Evolutionary conservation across 768 basidiomycete genomes (phyloP).

Genomic region (Pleurotus tuoliensis): DNA sequence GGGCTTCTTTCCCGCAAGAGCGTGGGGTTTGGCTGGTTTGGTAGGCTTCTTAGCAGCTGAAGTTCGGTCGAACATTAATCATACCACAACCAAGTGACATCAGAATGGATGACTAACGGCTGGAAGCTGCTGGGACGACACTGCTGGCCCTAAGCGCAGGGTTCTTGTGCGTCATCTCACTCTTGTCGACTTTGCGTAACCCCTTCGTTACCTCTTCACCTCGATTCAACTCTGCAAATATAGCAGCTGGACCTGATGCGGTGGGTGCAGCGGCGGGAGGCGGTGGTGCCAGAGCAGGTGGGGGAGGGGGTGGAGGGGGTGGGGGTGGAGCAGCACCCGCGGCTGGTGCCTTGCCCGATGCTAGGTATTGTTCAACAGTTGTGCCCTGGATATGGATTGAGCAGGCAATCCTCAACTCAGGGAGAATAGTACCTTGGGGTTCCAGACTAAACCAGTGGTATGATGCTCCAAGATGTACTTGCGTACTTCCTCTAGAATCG

Average conservation of each 20-base stretch:
- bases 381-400: conserved; percentile 41
- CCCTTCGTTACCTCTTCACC: conserved; percentile 89
- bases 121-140: conserved; percentile 35
- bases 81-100: no score
- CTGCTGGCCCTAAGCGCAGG: conserved; percentile 75
- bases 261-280: conserved; percentile 32
- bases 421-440: conserved; percentile 55
- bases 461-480: conserved; percentile 85
- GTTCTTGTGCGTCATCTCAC: conserved; percentile 99
- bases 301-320: conserved; percentile 53
- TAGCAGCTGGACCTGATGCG: conserved; percentile 62
- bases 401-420: background rate
- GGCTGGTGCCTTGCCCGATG: conserved; percentile 26
- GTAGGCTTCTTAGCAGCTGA: conserved; percentile 58
- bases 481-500: conserved; percentile 71
- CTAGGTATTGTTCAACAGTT: conserved; percentile 49
- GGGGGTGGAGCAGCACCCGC: conserved; percentile 43
- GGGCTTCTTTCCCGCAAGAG: conserved; percentile 87
- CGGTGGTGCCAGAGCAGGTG: conserved; percentile 39
- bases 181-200: conserved; percentile 90
- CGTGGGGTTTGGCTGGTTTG: conserved; percentile 81
- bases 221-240: conserved; percentile 88
- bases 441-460: conserved; percentile 87
- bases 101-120: background rate
- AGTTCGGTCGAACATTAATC: no score